Conservation (phyloP, 345 rosid genomes). For the Rhodomyrtus tomentosa region DNA sequence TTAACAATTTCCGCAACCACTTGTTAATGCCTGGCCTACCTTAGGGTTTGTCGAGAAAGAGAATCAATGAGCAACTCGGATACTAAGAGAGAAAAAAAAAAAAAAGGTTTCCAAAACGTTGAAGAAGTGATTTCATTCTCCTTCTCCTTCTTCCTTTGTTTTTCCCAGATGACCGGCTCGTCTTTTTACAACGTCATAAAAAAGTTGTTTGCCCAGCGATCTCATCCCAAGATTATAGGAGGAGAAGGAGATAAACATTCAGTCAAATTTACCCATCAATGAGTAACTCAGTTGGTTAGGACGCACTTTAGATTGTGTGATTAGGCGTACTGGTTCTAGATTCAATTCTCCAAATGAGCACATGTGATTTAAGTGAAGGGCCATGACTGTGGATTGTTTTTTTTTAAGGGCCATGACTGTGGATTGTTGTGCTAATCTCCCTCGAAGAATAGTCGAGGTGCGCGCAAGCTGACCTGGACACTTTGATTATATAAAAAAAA, state of each 20-base stretch:
- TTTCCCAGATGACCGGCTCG: neutral
- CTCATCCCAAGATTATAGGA: neutral
- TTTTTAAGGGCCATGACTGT: no score
- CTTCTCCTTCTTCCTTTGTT: neutral
- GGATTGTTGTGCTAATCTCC: no score
- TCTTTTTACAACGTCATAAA: neutral
- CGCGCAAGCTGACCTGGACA: no score
- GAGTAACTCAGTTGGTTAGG: no score
- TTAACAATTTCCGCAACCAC: neutral
- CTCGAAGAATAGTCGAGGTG: no score
- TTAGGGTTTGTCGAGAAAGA: neutral
- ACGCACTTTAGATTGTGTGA: no score
- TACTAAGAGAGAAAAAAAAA: neutral
- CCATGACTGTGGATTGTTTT: no score
- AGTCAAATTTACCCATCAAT: neutral
- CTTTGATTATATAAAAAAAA: no score
- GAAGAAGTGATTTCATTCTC: neutral
- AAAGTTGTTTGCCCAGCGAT: neutral
- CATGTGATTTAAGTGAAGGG: no score
- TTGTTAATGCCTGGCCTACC: neutral
- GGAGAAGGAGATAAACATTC: neutral
- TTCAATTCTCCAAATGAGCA: no score
- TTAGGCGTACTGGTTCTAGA: no score
- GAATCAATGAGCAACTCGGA: neutral
- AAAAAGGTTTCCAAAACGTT: neutral